phyloP scores from a whole-genome alignment of 768 basidiomycete species.

The Hericium coralloides region DNA sequence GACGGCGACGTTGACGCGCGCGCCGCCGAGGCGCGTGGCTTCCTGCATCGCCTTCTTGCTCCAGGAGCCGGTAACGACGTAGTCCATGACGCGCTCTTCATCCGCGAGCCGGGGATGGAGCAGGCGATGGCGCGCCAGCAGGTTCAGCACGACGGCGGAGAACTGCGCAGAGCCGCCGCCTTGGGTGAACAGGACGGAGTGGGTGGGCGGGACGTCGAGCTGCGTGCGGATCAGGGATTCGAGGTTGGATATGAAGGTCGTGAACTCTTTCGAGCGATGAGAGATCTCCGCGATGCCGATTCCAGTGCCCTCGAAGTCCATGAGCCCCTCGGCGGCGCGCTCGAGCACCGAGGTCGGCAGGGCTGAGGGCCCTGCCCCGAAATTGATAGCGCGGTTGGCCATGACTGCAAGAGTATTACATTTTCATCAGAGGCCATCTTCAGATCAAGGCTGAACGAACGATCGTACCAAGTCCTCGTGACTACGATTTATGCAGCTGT shows the following conservation, averaged over 20 bases:
- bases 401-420: background rate
- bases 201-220: slow-evolving; percentile 74
- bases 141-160: slow-evolving; percentile 85
- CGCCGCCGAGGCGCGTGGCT: slow-evolving; percentile 57
- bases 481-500: too few species aligned
- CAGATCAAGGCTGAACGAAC: too few species aligned
- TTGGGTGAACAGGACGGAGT: slow-evolving; percentile 86
- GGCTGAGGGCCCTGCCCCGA: slow-evolving; percentile 91
- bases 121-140: slow-evolving; percentile 79
- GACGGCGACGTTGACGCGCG: slow-evolving; percentile 57
- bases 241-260: slow-evolving; percentile 51
- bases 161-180: slow-evolving; percentile 93
- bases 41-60: slow-evolving; percentile 81
- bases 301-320: slow-evolving; percentile 86
- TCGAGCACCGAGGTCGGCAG: slow-evolving; percentile 81
- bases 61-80: slow-evolving; percentile 91
- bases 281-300: slow-evolving; percentile 96
- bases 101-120: slow-evolving; percentile 50
- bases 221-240: slow-evolving; percentile 64
- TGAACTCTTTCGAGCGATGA: slow-evolving; percentile 89
- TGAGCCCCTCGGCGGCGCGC: slow-evolving; percentile 74
- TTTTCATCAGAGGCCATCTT: too few species aligned
- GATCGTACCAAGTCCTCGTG: too few species aligned
- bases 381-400: slow-evolving; percentile 60
- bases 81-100: slow-evolving; percentile 66